Evolutionary conservation across 164 flowering plant genomes (phyloP).

Genomic region (Berberis vulgaris): DNA sequence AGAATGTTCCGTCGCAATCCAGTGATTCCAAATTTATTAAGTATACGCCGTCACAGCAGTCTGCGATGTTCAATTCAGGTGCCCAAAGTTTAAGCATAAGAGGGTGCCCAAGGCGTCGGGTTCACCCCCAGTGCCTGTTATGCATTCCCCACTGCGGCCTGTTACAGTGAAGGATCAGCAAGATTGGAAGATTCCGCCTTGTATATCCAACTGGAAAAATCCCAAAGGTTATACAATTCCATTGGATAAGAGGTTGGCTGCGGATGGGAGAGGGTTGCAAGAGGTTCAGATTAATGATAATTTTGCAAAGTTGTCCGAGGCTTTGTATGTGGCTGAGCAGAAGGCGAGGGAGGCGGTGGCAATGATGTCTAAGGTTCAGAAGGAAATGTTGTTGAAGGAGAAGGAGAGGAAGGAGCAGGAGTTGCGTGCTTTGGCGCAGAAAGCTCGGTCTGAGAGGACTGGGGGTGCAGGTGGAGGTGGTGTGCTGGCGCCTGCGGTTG

Average conservation of each 20-base stretch:
- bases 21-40: too few species aligned
- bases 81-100: conserved; percentile 95
- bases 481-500: conserved; percentile 25
- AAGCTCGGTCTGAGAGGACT: conserved; percentile 78
- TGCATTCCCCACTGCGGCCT: conserved; percentile 96
- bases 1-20: too few species aligned
- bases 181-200: conserved; percentile 96
- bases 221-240: conserved; percentile 94
- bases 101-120: conserved; percentile 79
- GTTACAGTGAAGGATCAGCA: conserved; percentile 94
- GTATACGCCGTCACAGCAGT: too few species aligned
- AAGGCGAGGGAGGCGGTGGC: conserved; percentile 93
- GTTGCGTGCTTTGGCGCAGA: conserved; percentile 68
- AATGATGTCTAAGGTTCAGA: conserved; percentile 89
- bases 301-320: conserved; percentile 87
- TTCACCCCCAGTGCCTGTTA: conserved; percentile 92
- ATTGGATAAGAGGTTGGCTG: conserved; percentile 87
- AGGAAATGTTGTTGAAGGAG: conserved; percentile 80
- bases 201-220: conserved; percentile 95
- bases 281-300: conserved; percentile 95
- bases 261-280: conserved; percentile 88
- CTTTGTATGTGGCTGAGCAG: conserved; percentile 87
- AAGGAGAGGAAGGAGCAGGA: conserved; percentile 88
- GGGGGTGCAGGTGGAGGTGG: too few species aligned
- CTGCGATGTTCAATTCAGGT: conserved; percentile 86